These are phyloP conservation scores for Parietaria judaica DNA, from an alignment of 306 rosid species.

Conservation along the genomic window DNA sequence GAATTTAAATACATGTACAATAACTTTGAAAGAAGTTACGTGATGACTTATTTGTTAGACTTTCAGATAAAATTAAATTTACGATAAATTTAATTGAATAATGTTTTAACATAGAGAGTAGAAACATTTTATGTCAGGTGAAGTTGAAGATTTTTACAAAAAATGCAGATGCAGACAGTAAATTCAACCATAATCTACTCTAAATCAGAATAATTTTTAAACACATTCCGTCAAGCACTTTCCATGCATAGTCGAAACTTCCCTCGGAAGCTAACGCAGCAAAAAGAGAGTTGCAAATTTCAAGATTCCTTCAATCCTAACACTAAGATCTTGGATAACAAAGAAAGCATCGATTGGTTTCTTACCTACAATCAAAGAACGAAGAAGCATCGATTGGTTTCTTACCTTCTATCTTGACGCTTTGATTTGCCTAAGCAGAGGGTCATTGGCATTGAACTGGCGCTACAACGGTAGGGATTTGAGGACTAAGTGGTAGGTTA, in stretches of 20 bases:
- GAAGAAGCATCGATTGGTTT: constrained; percentile 41
- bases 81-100: too few species aligned
- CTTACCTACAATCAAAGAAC: constrained; percentile 39
- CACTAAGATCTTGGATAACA: constrained; percentile 26
- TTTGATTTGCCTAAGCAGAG: constrained; percentile 54
- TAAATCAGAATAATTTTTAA: constrained; percentile 29
- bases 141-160: too few species aligned
- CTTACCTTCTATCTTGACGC: too few species aligned
- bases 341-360: constrained; percentile 44
- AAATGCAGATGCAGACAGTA: too few species aligned
- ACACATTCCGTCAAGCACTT: constrained; percentile 59
- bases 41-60: too few species aligned
- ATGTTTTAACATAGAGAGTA: too few species aligned
- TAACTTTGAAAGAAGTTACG: too few species aligned
- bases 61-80: too few species aligned
- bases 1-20: too few species aligned
- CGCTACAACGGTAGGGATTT: constrained; percentile 46
- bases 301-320: constrained; percentile 19
- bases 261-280: constrained; percentile 67
- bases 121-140: too few species aligned
- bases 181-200: too few species aligned
- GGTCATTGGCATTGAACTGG: constrained; percentile 40
- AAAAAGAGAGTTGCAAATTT: constrained; percentile 50
- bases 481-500: constrained; percentile 58
- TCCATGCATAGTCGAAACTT: constrained; percentile 34